These are phyloP conservation scores for Agaricus subrufescens DNA, from an alignment of 768 basidiomycete genomes.

Conservation along the genomic window DNA sequence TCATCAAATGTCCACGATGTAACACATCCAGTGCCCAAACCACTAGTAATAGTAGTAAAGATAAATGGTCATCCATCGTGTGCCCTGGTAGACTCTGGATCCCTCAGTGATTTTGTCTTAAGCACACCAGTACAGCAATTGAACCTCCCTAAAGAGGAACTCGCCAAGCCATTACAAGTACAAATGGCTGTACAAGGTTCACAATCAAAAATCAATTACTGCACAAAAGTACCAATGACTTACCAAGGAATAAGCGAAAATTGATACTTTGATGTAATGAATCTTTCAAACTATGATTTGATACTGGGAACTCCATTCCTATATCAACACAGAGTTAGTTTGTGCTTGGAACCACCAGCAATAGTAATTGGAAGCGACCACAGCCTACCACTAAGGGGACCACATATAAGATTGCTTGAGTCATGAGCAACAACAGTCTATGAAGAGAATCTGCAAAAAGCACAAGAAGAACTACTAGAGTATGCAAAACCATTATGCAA, in stretches of 20 bases:
- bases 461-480: slow-evolving; percentile 15
- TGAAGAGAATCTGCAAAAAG: slow-evolving; percentile 13
- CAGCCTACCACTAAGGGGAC: slow-evolving; percentile 14
- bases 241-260: slow-evolving; percentile 31
- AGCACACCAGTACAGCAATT: slow-evolving; percentile 32
- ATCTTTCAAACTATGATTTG: slow-evolving; percentile 34
- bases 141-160: slow-evolving; percentile 15
- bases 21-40: slow-evolving; percentile 21
- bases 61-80: slow-evolving; percentile 28
- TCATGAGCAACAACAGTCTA: slow-evolving; percentile 12
- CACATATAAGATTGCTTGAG: slow-evolving; percentile 7
- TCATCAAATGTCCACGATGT: slow-evolving; percentile 15
- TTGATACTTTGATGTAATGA: slow-evolving; percentile 31
- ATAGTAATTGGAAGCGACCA: slow-evolving; percentile 22
- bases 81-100: slow-evolving; percentile 34
- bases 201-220: slow-evolving; percentile 27
- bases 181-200: slow-evolving; percentile 40
- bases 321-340: slow-evolving; percentile 22
- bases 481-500: slow-evolving; percentile 21
- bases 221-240: slow-evolving; percentile 17
- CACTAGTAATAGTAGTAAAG: slow-evolving; percentile 23
- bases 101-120: slow-evolving; percentile 37
- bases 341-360: slow-evolving; percentile 23
- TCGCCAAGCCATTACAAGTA: slow-evolving; percentile 27
- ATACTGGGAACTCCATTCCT: slow-evolving; percentile 37